Evolutionary conservation across 495 filamentous ascomycete genomes (phyloP), one percentile per base, ranked within the genome.

Genomic region (Podospora conica): DNA sequence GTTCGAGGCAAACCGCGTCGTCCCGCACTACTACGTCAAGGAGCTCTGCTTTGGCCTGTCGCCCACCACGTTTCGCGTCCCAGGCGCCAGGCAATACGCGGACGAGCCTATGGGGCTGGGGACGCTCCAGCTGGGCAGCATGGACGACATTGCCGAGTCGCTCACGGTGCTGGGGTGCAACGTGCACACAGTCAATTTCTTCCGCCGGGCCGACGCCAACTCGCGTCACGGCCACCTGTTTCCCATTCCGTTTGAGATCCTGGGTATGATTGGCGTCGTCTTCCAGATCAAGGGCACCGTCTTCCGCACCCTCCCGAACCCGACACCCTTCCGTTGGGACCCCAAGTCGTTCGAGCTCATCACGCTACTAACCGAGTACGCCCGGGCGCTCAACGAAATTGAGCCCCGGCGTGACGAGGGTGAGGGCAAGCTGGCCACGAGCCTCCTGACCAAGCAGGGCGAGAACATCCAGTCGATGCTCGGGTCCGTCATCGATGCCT

Each of bases 241-340:
- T 53, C 78, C 80, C 25, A 69, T 80, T 5, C 61, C 76, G 15
- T 82, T 82, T 54, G 79, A 82, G 55, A 65, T 82, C 20, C 61
- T 82, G 29, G 79, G 77, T 11, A 82, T 82, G 79, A 59, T 80
- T 9, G 73, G 70, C 27, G 69, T 74, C 5, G 70, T 72, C 1
- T 66, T 78, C n/a, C 76, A 77, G 11, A 60, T 79, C 21, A 68
- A 70, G 11, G 69, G 75, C 10, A 72, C 71, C 53, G 73, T 70
- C 58, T 82, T 77, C 63, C 70, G 75, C 10, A 76, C 75, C 58
- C 69, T 82, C 1, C 80, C 78, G n/a, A 82, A 82, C 66, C 78
- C 78, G 12, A 77, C 74, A 5, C 40, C 71, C 3, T 76, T 75
- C 65, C 66, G 64, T 20, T 77, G 74, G 71, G 71, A 77, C 48